Base-by-base conservation (phyloP, 2,329 filamentous ascomycete genomes). In the Penicillium sp. region DNA sequence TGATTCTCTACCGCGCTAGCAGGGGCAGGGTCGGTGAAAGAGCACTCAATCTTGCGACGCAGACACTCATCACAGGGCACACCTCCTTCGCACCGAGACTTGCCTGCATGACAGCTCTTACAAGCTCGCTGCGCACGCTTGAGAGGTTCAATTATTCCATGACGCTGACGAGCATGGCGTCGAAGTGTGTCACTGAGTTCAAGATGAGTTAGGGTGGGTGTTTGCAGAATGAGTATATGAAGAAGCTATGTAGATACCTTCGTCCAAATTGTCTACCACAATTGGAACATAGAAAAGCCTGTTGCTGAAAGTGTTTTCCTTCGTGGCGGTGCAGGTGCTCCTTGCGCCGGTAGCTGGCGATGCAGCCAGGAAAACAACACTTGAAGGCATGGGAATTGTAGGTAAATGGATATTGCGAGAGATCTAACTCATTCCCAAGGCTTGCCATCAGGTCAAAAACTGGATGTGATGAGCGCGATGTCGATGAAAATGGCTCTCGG, bases 121-220 rank as follows among this genome's bases (percentile, higher is more conserved):
- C 68, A 71, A 2, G 68, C 67, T 38, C 41, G 55, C 8, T 27
- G 35, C 6, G 61, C 54, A 10, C 59, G 64, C 6, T 43, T 43
- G 1, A 35, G 45, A 4, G 56, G 57, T 8, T 66, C 55, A 10
- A 35, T 55, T 38, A 53, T 50, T 8, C 55, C 44, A 25, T 70
- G 68, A n/a, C 53, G 49, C 31, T 55, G 49, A 15, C 47, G 56
- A 4, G 67, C 25, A 55, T 71, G 69, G 17, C 67, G 67, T n/a
- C 66, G 67, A 19, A 71, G 62, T 10, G 66, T 69, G 44, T 70
- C 69, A 57, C 69, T 35, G 33, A 7, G 15, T 71, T 42, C 13
- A 35, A 41, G 6, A 12, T 39, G 17, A 23, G 39, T 57, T 44
- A 61, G 49, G 43, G 9, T n/a, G 15, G 6, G 15, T n/a, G 13